Base-by-base conservation (phyloP, 176 grass and related monocot species). In the Microstegium vimineum region DNA sequence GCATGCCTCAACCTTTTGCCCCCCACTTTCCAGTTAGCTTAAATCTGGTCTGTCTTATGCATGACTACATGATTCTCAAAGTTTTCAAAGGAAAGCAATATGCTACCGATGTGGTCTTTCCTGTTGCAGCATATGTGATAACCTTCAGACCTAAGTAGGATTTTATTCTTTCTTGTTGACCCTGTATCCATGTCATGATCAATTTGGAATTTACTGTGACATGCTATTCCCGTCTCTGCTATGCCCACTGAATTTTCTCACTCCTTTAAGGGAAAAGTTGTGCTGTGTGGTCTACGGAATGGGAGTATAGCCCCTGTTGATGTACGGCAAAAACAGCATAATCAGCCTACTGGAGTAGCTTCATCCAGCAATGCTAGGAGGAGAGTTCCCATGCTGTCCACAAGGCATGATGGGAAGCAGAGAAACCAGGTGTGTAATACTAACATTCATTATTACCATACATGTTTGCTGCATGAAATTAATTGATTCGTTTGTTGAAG, bases 231-330 rank as follows among this genome's bases (percentile, higher is more conserved):
- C 66, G 10, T 80, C 34, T 78, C 41, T 79, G 60, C 72, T 76
- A 65, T 65, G 23, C 64, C 10, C 11, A 79, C 10, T 82, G 61
- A 52, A 67, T 67, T 76, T 71, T 88, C 65, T 73, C 27, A 52
- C 51, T 23, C 59, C 62, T 26, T 77, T 45, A 42, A 94, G 86
- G 92, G 89, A 76, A 94, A 91, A 85, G 78, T 91, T 75, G 86
- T 91, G 76, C 59, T 94, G 62, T 94, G 89, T 37, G 92, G 92
- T 70, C 77, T 74, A 54, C 82, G 92, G 38, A 94, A 94, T 73
- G 89, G 92, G 37, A 88, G 37, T 81, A 81, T 94, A 71, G 35
- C 71, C 25, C 59, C 86, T 82, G 62, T 91, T 35, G 92, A 94
- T 87, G 79, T 89, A 62, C 84, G 92, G 12, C 73, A 94, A 82